Evolutionary conservation across 495 filamentous ascomycete genomes (phyloP).

Genomic region (Margaritispora aquatica): DNA sequence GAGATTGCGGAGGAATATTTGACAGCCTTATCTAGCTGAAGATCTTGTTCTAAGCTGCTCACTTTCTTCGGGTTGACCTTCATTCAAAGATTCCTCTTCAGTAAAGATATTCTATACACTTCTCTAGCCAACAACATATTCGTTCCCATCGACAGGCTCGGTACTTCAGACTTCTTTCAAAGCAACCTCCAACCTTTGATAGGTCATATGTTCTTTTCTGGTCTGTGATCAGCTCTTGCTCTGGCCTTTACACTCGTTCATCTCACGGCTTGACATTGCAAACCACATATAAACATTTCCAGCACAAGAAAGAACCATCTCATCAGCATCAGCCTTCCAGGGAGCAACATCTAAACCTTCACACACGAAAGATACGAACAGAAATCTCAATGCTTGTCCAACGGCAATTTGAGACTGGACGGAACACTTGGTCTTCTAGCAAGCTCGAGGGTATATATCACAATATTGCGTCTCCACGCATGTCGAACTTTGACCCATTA

Average conservation of each 20-base stretch:
- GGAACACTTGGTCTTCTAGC: constrained; percentile 50
- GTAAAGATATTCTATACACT: constrained; percentile 6
- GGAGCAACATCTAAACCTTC: constrained; percentile 10
- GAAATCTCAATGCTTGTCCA: constrained; percentile 50
- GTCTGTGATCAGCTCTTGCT: constrained; percentile 19
- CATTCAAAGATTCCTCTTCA: constrained; percentile 3
- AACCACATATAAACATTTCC: not conserved
- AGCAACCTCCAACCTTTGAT: constrained; percentile 9
- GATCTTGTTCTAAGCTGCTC: not conserved
- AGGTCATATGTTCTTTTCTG: constrained; percentile 20
- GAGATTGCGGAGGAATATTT: constrained; percentile 14
- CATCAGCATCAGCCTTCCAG: not conserved
- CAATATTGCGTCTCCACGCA: constrained; percentile 47
- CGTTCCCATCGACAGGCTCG: constrained; percentile 4
- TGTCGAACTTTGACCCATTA: constrained; percentile 50
- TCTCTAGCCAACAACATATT: not conserved
- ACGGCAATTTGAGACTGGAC: constrained; percentile 50
- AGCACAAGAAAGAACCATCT: not conserved
- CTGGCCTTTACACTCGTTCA: constrained; percentile 22
- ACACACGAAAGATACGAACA: constrained; percentile 12
- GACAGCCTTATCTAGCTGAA: constrained; percentile 18
- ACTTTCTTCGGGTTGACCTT: constrained; percentile 1
- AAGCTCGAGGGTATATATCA: constrained; percentile 48
- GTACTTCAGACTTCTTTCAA: constrained; percentile 5
- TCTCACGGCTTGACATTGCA: constrained; percentile 13